Percentiles rank a stretch among this genome's conserved stretches.
Evolutionary conservation across 148 eudicot species (phyloP).

Genomic region (Spergularia marina): DNA sequence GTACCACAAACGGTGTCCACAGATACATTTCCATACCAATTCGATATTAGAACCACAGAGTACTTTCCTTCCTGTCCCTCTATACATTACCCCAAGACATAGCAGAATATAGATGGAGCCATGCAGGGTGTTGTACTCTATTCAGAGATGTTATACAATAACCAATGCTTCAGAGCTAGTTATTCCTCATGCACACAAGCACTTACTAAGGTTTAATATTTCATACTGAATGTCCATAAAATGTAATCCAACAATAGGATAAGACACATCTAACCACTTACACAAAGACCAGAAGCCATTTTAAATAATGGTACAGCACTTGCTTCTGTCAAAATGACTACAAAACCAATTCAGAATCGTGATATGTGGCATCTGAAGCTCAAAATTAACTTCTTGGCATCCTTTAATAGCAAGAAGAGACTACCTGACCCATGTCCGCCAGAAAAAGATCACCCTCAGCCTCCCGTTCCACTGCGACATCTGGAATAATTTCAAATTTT

Average conservation of each 20-base stretch:
- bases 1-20: too few species aligned
- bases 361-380: neutral
- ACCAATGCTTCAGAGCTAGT: neutral
- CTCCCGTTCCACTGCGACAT: slow-evolving; percentile 87
- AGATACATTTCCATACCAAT: too few species aligned
- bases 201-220: too few species aligned
- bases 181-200: neutral
- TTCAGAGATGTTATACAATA: neutral
- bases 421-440: slow-evolving; percentile 96
- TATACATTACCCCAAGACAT: too few species aligned
- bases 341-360: neutral
- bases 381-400: neutral
- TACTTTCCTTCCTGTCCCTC: too few species aligned
- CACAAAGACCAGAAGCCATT: neutral
- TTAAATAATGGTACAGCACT: neutral
- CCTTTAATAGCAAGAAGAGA: neutral
- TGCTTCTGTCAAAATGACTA: neutral
- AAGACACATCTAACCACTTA: neutral
- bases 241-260: neutral
- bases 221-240: neutral
- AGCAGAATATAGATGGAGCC: too few species aligned
- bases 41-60: too few species aligned
- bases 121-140: too few species aligned
- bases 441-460: slow-evolving; percentile 83
- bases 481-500: slow-evolving; percentile 31